Evolutionary conservation across 306 rosid species (phyloP).

Genomic region (peach (Prunus persica)): DNA sequence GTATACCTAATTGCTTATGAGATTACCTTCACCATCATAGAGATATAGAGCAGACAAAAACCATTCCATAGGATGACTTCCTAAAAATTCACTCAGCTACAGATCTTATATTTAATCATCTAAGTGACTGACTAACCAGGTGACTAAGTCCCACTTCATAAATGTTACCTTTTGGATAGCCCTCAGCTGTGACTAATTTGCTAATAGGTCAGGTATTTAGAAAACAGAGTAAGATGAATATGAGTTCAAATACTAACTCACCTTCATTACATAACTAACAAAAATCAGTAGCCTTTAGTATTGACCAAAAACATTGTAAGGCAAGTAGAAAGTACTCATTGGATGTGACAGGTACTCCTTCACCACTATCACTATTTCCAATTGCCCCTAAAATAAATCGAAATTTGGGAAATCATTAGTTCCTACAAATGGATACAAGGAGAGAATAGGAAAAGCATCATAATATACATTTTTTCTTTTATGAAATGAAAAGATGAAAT

Average conservation of each 20-base stretch:
- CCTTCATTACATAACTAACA: conserved; percentile 29
- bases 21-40: not conserved
- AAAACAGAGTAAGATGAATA: not conserved
- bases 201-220: not conserved
- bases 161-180: not conserved
- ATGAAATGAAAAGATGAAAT: too few relatives aligned
- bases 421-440: not conserved
- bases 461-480: not conserved
- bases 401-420: conserved; percentile 21
- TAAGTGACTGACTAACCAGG: not conserved
- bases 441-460: not conserved
- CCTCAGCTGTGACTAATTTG: not conserved
- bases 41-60: not conserved
- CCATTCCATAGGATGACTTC: not conserved
- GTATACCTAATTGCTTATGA: not conserved
- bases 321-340: conserved; percentile 52
- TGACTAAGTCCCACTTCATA: too few relatives aligned
- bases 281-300: conserved; percentile 29
- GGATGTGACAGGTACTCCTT: conserved; percentile 28
- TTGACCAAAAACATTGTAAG: conserved; percentile 33
- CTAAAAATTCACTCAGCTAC: not conserved
- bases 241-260: conserved; percentile 7
- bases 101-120: not conserved
- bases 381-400: conserved; percentile 40
- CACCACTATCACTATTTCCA: conserved; percentile 39